phyloP scores from a whole-genome alignment of 176 grass and related monocot species.

The Oryza officinalis region DNA sequence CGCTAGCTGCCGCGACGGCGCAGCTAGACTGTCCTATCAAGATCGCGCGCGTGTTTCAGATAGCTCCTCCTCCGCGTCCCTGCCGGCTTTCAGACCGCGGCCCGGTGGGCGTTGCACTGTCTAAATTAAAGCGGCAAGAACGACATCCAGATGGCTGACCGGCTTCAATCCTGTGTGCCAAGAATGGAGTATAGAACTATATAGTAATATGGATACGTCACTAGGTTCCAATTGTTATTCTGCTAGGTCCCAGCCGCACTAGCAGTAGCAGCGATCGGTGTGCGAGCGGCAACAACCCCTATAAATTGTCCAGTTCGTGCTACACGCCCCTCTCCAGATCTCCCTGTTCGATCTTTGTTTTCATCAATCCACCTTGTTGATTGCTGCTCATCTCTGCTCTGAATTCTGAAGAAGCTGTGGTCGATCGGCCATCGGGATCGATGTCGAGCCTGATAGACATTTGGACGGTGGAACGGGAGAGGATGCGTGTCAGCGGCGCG shows the following conservation, averaged over 20 bases:
- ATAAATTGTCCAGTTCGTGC: neutral
- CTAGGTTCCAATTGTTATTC: neutral
- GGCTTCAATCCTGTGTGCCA: conserved; percentile 45
- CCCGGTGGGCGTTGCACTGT: conserved; percentile 17
- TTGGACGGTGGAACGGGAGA: conserved; percentile 60
- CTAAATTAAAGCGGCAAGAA: neutral
- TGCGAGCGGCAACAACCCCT: neutral
- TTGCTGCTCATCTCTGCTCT: neutral
- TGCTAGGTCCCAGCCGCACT: neutral
- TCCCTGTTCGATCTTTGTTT: neutral
- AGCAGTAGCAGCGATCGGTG: neutral
- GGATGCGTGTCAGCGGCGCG: conserved; percentile 31
- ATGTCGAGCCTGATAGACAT: conserved; percentile 82
- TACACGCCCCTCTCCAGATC: neutral
- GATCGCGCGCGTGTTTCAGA: neutral
- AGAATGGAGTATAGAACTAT: neutral
- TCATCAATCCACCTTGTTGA: neutral
- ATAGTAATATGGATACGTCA: neutral
- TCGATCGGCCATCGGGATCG: conserved; percentile 13
- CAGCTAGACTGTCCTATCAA: too few species aligned
- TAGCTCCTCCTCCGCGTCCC: neutral
- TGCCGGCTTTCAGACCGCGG: neutral
- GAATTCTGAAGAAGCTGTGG: neutral
- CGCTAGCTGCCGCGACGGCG: too few species aligned
- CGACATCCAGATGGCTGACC: neutral